phyloP scores from a whole-genome alignment of 2,329 filamentous ascomycete species.

The Trichoderma harzianum region DNA sequence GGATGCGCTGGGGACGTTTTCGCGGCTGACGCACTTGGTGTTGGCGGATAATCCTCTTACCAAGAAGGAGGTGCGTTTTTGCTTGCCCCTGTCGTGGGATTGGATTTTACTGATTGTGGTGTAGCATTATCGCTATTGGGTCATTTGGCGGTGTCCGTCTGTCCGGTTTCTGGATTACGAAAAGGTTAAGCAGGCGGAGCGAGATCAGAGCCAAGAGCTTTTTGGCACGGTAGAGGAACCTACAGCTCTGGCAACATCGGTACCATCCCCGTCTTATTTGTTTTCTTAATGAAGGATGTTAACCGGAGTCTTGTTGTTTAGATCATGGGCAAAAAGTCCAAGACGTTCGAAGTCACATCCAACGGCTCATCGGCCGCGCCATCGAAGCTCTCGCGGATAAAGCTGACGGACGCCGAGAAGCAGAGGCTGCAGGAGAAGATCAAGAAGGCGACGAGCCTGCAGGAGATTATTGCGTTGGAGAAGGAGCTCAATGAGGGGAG shows the following conservation, averaged over 20 bases:
- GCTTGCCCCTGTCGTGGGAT: not conserved
- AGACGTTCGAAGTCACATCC: constrained; percentile 60
- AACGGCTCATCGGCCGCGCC: constrained; percentile 40
- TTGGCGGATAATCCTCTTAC: constrained; percentile 85
- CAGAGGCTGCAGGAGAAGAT: constrained; percentile 83
- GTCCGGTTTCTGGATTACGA: constrained; percentile 90
- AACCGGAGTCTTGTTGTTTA: constrained; percentile 28
- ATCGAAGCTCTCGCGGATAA: constrained; percentile 70
- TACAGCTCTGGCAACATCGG: constrained; percentile 73
- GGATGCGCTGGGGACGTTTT: constrained; percentile 70
- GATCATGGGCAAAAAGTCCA: constrained; percentile 83
- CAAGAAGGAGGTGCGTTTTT: constrained; percentile 75
- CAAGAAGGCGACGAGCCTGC: constrained; percentile 79
- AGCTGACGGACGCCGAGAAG: constrained; percentile 85
- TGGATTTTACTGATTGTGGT: not conserved
- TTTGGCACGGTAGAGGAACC: constrained; percentile 80
- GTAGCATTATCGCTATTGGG: constrained; percentile 90
- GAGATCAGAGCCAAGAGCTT: constrained; percentile 69
- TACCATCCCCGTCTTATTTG: constrained; percentile 28
- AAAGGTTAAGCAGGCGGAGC: constrained; percentile 86
- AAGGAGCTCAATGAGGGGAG: constrained; percentile 88
- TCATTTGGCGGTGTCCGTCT: constrained; percentile 79
- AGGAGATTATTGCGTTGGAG: constrained; percentile 86
- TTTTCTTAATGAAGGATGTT: not conserved
- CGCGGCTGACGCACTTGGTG: constrained; percentile 72